Conservation (phyloP, 495 filamentous ascomycete genomes). For the Daldinia caldariorum region DNA sequence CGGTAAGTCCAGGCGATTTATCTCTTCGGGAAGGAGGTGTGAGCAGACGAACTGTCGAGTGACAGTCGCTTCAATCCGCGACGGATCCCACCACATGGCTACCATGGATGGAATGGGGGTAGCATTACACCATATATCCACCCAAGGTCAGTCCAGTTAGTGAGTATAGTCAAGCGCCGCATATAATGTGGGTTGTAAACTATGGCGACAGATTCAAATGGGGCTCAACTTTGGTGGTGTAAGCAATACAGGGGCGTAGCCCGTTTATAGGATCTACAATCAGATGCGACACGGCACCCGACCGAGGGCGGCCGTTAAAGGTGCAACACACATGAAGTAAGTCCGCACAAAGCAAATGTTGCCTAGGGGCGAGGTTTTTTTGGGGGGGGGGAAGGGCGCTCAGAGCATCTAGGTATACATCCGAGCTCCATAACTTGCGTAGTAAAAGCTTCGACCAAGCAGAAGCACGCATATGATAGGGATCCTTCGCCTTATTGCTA, state of each 20-base stretch:
- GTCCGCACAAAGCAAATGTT: slow-evolving; percentile 36
- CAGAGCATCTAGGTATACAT: slow-evolving; percentile 5
- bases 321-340: slow-evolving; percentile 33
- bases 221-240: slow-evolving; percentile 24
- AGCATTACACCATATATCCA: slow-evolving; percentile 45
- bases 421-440: slow-evolving; percentile 19
- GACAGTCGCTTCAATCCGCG: slow-evolving; percentile 77
- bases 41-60: slow-evolving; percentile 73
- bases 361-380: slow-evolving; percentile 36
- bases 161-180: slow-evolving; percentile 21
- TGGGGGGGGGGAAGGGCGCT: slow-evolving; percentile 15
- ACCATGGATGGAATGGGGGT: slow-evolving; percentile 43
- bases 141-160: slow-evolving; percentile 34
- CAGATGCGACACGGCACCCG: slow-evolving; percentile 24
- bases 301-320: slow-evolving; percentile 32
- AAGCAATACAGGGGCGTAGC: slow-evolving; percentile 13
- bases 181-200: slow-evolving; percentile 25
- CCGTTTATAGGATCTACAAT: slow-evolving; percentile 39
- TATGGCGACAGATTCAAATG: slow-evolving; percentile 18
- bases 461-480: slow-evolving; percentile 36
- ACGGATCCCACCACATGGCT: slow-evolving; percentile 81
- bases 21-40: slow-evolving; percentile 71
- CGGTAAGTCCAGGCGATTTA: slow-evolving; percentile 71
- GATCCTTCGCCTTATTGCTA: slow-evolving; percentile 8
- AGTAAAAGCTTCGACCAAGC: slow-evolving; percentile 22